phyloP scores from a whole-genome alignment of 768 basidiomycete genomes.

The Collybia sp. region DNA sequence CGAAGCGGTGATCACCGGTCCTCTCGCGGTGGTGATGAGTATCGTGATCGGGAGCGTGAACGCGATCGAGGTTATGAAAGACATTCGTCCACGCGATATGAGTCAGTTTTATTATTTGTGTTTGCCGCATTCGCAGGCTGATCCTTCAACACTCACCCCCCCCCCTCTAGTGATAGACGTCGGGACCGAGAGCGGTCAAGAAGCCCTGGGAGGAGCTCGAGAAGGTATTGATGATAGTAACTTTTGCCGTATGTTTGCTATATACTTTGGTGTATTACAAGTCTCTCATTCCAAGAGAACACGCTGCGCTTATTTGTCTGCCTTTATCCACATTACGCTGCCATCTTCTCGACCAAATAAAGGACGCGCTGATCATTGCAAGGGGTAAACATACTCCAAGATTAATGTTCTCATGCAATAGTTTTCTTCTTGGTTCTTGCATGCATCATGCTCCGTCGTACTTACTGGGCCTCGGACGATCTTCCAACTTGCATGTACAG shows the following conservation, averaged over 20 bases:
- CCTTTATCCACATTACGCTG: slow-evolving; percentile 9
- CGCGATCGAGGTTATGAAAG: slow-evolving; percentile 68
- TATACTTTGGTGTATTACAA: not conserved
- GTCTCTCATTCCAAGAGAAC: no score
- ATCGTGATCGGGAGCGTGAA: slow-evolving; percentile 63
- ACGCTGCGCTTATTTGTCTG: not conserved
- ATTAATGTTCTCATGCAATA: no score
- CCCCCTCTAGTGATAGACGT: slow-evolving; percentile 59
- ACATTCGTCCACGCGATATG: slow-evolving; percentile 65
- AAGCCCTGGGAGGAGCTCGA: slow-evolving; percentile 50
- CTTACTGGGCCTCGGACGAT: no score
- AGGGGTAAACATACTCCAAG: no score
- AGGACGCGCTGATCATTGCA: no score
- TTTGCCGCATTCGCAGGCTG: slow-evolving; percentile 18
- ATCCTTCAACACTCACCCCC: slow-evolving; percentile 9
- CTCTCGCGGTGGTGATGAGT: slow-evolving; percentile 56
- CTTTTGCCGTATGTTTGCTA: not conserved
- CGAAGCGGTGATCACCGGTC: slow-evolving; percentile 48
- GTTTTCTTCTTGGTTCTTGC: no score
- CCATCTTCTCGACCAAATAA: no score
- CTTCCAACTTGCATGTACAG: no score
- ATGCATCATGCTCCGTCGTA: no score
- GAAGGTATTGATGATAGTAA: slow-evolving; percentile 44
- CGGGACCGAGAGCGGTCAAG: slow-evolving; percentile 71
- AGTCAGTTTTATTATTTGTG: slow-evolving; percentile 44